Percentiles rank a stretch among this genome's conserved stretches.
phyloP scores from a whole-genome alignment of 2,329 filamentous ascomycete genomes.

The Juglanconis oblonga region DNA sequence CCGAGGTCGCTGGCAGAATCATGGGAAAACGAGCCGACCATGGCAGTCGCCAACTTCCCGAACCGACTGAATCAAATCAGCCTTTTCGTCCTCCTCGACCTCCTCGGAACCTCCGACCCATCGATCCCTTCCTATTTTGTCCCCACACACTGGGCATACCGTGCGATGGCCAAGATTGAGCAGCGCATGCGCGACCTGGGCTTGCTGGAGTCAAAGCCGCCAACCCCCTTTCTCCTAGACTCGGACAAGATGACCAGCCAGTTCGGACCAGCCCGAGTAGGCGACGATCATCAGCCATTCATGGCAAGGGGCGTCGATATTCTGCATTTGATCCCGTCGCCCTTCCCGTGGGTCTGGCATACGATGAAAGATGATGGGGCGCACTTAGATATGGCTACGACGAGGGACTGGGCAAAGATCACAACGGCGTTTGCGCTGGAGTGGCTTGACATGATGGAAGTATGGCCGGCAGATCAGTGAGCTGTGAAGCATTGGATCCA shows the following conservation, averaged over 20 bases:
- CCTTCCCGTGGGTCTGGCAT: conserved; percentile 87
- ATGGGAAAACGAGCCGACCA: conserved; percentile 72
- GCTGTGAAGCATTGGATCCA: neutral
- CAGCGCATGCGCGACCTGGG: conserved; percentile 52
- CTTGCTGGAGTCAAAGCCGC: conserved; percentile 46
- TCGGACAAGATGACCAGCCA: conserved; percentile 46
- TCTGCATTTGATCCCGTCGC: conserved; percentile 81
- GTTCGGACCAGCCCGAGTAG: conserved; percentile 54
- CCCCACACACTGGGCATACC: conserved; percentile 69
- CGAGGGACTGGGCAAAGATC: conserved; percentile 85
- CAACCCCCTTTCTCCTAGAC: conserved; percentile 64
- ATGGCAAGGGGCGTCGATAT: conserved; percentile 82
- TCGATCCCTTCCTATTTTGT: conserved; percentile 61
- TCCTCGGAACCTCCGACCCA: conserved; percentile 60
- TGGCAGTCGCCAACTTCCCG: conserved; percentile 70
- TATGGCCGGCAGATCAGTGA: conserved; percentile 14
- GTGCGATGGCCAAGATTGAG: conserved; percentile 56
- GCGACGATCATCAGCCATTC: conserved; percentile 92
- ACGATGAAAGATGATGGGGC: conserved; percentile 76
- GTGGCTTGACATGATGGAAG: conserved; percentile 73
- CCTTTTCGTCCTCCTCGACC: conserved; percentile 54
- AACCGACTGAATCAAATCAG: conserved; percentile 76
- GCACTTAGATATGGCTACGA: conserved; percentile 75
- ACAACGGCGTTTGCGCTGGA: conserved; percentile 82
- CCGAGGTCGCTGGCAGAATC: conserved; percentile 67